Base-by-base conservation (phyloP, 306 rosid species). In the Ochetophila trinervis region DNA sequence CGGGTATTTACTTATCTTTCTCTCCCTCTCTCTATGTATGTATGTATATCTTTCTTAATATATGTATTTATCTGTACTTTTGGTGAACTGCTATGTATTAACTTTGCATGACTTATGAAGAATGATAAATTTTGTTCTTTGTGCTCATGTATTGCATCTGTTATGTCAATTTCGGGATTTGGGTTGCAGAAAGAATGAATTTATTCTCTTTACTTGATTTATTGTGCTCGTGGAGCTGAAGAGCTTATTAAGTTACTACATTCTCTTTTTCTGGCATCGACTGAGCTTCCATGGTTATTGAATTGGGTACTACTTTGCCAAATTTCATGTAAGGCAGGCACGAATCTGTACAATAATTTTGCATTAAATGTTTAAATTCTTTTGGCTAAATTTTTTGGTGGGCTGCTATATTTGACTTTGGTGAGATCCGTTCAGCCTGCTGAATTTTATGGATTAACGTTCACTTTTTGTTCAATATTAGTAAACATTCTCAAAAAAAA, bases 1-100 rank as follows among this genome's bases (percentile, higher is more conserved):
- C 71, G 66, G 78, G 86, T 81, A 60, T 18, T 54, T 37, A 37
- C 40, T 44, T 18, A 13, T 51, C 11, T 69, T 35, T 67, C 18
- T 14, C 60, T 21, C 2, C 44, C 36, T 35, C 47, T 65, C 34
- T 47, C 51, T 58, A 1, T 27, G 30, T 19, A 6, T 47, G 30
- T 57, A 19, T 44, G 19, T 12, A 13, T 37, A 30, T 57, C 18
- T 30, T 42, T 2, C 32, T 27, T 27, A 1, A 27, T 27, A 4
- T 27, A 27, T 27, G 4, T 27, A 27, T 27, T 27, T 27, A 27
- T 19, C 54, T 16, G 23, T 40, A 40, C 1, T 9, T 50, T 5
- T 16, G 6, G 17, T 50, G 6, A 4, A 16, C 19, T 49, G 2
- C 20, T 49, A 17, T 17, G 20, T 49, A 49, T 37, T 18, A 13